Base-by-base conservation (phyloP, 129 eudicot species). In the Escallonia rubra region DNA sequence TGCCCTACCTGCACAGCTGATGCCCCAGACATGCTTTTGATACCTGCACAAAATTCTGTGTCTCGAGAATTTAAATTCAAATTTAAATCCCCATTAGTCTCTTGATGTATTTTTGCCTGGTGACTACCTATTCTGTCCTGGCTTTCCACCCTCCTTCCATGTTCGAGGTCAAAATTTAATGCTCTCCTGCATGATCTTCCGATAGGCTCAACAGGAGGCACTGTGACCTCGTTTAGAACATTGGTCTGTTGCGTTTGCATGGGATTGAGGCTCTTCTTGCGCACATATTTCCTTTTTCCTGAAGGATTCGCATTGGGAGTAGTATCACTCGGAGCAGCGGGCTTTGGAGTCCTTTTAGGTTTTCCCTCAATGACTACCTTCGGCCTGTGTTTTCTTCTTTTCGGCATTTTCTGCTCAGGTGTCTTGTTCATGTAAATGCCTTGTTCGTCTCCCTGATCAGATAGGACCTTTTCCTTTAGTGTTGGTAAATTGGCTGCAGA, bases 301-400 rank as follows among this genome's bases (percentile, higher is more conserved):
- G 72, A 23, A 10, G 63, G 70, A 10, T 53, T 76, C 61, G 70
- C 86, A 46, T 50, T 61, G 5, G 80, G 12, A 43, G 62, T 59
- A 9, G 8, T 44, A 3, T 56, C 69, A 69, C 62, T 72, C 13
- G 85, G 90, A 46, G 86, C 72, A 57, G 72, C 74, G 10, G 89
- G 82, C 52, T 81, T 87, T 48, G 74, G 79, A 3, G 83, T 73
- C 68, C 59, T 77, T 81, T 75, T 94, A 23, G 93, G 84, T 56
- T 90, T 94, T 59, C 82, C 86, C 76, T 94, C 99, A 11, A 53
- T 70, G 7, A 94, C 68, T n/a, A 94, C 99, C 64, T 94, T 94
- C 0, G 97, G 97, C 51, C 95, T 74, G 68, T 84, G 92, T 68
- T 90, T 94, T 65, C 76, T 89, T 76, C 92, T 85, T 72, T 72